phyloP scores from a whole-genome alignment of 306 rosid species.

The Lathyrus sativus region DNA sequence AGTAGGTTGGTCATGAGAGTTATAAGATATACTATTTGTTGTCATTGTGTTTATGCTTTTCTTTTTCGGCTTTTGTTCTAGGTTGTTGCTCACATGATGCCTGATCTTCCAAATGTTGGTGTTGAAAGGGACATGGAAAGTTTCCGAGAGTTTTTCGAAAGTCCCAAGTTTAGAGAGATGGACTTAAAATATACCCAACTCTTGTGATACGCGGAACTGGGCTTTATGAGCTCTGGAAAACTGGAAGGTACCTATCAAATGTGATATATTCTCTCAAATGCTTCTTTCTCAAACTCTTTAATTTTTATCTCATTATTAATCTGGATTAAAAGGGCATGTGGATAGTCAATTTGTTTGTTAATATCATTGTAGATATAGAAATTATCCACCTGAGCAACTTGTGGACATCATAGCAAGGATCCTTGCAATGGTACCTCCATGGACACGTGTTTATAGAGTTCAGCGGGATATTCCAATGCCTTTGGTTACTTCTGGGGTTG shows the following conservation, averaged over 20 bases:
- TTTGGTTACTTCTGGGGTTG: slow-evolving; percentile 94
- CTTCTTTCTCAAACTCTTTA: background rate
- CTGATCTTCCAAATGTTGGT: slow-evolving; percentile 99
- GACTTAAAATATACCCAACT: slow-evolving; percentile 96
- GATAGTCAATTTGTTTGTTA: slow-evolving; percentile 20
- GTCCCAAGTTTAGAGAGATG: slow-evolving; percentile 88
- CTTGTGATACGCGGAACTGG: slow-evolving; percentile 99
- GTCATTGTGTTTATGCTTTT: slow-evolving; percentile 27
- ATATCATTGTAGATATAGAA: slow-evolving; percentile 75
- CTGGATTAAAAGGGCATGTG: background rate
- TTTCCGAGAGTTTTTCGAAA: slow-evolving; percentile 90
- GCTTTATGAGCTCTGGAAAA: slow-evolving; percentile 98
- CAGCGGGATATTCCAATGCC: slow-evolving; percentile 99
- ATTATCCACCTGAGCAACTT: slow-evolving; percentile 97
- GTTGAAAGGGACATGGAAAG: slow-evolving; percentile 99
- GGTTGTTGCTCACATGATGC: slow-evolving; percentile 99
- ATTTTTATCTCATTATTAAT: slow-evolving; percentile 21
- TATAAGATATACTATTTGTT: slow-evolving; percentile 7
- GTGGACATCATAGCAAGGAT: slow-evolving; percentile 95
- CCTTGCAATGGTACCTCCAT: slow-evolving; percentile 95
- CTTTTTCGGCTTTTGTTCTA: slow-evolving; percentile 39
- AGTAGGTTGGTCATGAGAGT: slow-evolving; percentile 30
- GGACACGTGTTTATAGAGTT: slow-evolving; percentile 99
- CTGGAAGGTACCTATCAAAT: slow-evolving; percentile 68
- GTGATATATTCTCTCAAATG: slow-evolving; percentile 1